phyloP scores from a whole-genome alignment of 2,329 filamentous ascomycete genomes.

The Aureobasidium namibiae region DNA sequence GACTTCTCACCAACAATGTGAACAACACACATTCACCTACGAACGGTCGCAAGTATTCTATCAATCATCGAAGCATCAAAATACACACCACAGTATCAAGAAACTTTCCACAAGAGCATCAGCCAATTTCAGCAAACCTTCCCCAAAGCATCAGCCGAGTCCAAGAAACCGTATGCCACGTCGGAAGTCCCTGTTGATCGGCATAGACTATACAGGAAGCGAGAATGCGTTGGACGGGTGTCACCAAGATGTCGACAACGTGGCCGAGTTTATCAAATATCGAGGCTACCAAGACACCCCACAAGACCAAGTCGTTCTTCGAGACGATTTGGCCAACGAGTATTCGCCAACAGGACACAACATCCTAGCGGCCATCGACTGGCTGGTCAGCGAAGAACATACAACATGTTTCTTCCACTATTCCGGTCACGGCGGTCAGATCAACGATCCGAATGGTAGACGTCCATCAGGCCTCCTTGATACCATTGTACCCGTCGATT shows the following conservation, averaged over 20 bases:
- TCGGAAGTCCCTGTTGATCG: conserved; percentile 44
- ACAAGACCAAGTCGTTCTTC: conserved; percentile 37
- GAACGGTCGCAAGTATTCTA: too few relatives aligned
- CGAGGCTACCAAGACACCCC: conserved; percentile 35
- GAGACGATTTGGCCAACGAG: conserved; percentile 30
- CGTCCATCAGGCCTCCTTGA: conserved; percentile 20
- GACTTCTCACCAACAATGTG: neutral
- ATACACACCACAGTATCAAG: neutral
- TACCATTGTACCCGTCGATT: conserved; percentile 10
- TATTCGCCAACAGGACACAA: conserved; percentile 28
- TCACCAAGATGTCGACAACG: conserved; percentile 42
- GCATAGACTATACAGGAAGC: conserved; percentile 43
- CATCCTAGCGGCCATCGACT: conserved; percentile 45
- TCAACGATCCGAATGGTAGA: conserved; percentile 32
- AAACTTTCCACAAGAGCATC: neutral
- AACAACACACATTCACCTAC: neutral
- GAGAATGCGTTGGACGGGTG: conserved; percentile 40
- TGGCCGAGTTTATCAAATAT: conserved; percentile 38
- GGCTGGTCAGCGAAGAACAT: conserved; percentile 47
- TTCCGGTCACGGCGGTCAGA: conserved; percentile 51
- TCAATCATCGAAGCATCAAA: too few relatives aligned
- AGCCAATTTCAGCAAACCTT: neutral
- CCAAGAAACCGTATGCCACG: neutral
- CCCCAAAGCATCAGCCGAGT: neutral
- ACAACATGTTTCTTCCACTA: conserved; percentile 50